Conservation (phyloP, 768 basidiomycete species). For the Calocera cornea region DNA sequence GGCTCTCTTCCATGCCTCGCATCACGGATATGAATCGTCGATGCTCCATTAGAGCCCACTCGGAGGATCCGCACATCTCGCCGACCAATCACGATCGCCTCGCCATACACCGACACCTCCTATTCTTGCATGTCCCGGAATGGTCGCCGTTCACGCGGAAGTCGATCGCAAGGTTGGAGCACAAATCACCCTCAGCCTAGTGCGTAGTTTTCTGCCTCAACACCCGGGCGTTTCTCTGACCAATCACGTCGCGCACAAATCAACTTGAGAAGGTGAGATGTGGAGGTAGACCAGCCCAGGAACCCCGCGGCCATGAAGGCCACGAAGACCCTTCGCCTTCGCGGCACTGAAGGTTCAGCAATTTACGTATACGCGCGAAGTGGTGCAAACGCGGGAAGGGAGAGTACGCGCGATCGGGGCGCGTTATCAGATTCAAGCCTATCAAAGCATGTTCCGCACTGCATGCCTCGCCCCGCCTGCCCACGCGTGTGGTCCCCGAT, state of each 20-base stretch:
- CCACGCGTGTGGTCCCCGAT: not conserved
- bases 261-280: not conserved
- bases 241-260: not conserved
- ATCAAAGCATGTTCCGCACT: not conserved
- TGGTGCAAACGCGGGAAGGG: not conserved
- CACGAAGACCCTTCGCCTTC: not conserved
- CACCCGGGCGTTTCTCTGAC: not conserved
- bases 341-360: not conserved
- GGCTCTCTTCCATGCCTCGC: not conserved
- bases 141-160: not conserved
- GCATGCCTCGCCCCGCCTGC: not conserved
- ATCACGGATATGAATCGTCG: not conserved
- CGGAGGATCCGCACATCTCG: not conserved
- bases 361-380: not conserved
- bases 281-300: constrained; percentile 1
- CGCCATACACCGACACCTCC: not conserved
- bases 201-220: constrained; percentile 2
- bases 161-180: not conserved
- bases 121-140: not conserved
- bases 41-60: not conserved
- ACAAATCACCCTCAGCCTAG: not conserved
- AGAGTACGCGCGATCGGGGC: not conserved
- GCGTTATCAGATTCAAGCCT: constrained; percentile 3
- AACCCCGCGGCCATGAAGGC: not conserved
- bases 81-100: not conserved